phyloP scores from a whole-genome alignment of 306 rosid genomes.

The Medicago lupulina region DNA sequence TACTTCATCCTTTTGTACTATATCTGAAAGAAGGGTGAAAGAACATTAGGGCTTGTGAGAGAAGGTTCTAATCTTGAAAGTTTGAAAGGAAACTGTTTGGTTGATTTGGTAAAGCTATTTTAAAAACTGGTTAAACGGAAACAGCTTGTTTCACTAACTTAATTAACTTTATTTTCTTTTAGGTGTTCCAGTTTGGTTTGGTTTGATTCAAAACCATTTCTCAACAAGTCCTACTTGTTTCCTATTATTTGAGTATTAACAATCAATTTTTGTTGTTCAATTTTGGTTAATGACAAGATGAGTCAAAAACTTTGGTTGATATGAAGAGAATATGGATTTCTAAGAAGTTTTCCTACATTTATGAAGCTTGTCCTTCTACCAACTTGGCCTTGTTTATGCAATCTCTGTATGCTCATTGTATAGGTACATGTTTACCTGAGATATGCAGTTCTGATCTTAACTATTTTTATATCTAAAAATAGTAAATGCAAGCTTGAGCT shows the following conservation, averaged over 20 bases:
- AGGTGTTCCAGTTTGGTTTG: neutral
- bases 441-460: neutral
- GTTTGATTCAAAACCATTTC: neutral
- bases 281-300: slow-evolving; percentile 55
- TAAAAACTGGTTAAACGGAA: neutral
- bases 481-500: slow-evolving; percentile 32
- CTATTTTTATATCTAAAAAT: slow-evolving; percentile 6
- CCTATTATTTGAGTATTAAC: slow-evolving; percentile 19
- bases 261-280: slow-evolving; percentile 12
- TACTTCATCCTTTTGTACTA: neutral
- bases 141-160: slow-evolving; percentile 4
- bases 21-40: neutral
- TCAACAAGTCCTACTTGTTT: slow-evolving; percentile 3
- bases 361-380: slow-evolving; percentile 70
- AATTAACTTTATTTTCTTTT: neutral
- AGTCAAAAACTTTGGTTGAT: slow-evolving; percentile 61
- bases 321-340: slow-evolving; percentile 86
- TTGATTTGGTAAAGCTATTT: neutral
- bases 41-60: too few species aligned
- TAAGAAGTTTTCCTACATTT: slow-evolving; percentile 79
- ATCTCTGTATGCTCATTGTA: slow-evolving; percentile 74
- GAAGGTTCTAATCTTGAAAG: too few species aligned
- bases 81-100: neutral
- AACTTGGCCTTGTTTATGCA: slow-evolving; percentile 90
- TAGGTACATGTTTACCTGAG: slow-evolving; percentile 53